A percentile compares a stretch with the other conserved stretches of the same genome.
These are phyloP conservation scores for Saturnispora halmiae DNA, from an alignment of 805 yeast genomes.

Conservation along the genomic window DNA sequence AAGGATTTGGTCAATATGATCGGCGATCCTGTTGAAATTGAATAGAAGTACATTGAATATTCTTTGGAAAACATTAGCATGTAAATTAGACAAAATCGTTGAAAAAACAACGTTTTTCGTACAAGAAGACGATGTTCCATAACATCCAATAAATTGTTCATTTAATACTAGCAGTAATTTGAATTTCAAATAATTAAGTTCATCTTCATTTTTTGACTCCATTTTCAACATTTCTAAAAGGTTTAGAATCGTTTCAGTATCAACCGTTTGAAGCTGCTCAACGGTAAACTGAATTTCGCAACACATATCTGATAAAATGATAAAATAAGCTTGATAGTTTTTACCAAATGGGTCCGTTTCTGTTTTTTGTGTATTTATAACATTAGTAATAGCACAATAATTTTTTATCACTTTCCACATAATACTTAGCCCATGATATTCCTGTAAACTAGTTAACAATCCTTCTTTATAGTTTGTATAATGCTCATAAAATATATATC, in stretches of 20 bases:
- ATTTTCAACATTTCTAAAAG: slow-evolving; percentile 37
- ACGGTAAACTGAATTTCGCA: slow-evolving; percentile 36
- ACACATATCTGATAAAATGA: slow-evolving; percentile 47
- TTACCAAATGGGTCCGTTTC: slow-evolving; percentile 19
- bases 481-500: slow-evolving; percentile 26
- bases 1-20: slow-evolving; percentile 63
- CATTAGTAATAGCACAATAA: slow-evolving; percentile 21
- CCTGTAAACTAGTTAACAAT: slow-evolving; percentile 37
- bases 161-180: slow-evolving; percentile 65
- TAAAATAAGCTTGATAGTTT: slow-evolving; percentile 32
- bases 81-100: slow-evolving; percentile 9
- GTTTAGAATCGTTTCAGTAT: slow-evolving; percentile 37
- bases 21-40: slow-evolving; percentile 68
- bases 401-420: slow-evolving; percentile 26
- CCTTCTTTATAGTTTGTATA: slow-evolving; percentile 18
- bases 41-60: slow-evolving; percentile 65
- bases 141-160: slow-evolving; percentile 64
- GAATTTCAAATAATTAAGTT: slow-evolving; percentile 58
- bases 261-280: slow-evolving; percentile 35
- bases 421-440: slow-evolving; percentile 44
- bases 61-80: slow-evolving; percentile 36
- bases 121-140: neutral
- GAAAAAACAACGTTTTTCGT: neutral
- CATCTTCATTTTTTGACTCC: slow-evolving; percentile 40
- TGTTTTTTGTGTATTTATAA: slow-evolving; percentile 17